Evolutionary conservation across 345 rosid genomes (phyloP).

Genomic region (Angophora floribunda): DNA sequence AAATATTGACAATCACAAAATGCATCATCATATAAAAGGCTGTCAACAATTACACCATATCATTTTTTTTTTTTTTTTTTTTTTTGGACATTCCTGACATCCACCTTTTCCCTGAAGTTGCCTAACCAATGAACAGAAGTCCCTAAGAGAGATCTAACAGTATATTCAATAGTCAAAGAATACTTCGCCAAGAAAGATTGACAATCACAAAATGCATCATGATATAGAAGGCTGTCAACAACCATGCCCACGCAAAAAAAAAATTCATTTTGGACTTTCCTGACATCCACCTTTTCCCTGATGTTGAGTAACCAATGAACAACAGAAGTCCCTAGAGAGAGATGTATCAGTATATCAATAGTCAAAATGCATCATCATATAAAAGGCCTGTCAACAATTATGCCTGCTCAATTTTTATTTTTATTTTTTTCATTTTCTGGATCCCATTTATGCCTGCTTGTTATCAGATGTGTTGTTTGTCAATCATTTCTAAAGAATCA

Average conservation of each 20-base stretch:
- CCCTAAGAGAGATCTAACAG: constrained; percentile 17
- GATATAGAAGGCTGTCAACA: background rate
- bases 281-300: constrained; percentile 24
- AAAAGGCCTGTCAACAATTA: background rate
- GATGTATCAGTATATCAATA: background rate
- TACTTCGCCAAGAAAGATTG: too few relatives aligned
- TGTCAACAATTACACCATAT: background rate
- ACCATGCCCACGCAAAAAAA: background rate
- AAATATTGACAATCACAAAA: background rate
- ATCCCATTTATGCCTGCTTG: background rate
- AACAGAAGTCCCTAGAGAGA: constrained; percentile 26
- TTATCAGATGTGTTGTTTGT: background rate
- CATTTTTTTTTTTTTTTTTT: background rate
- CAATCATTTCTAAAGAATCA: background rate
- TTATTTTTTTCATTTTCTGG: background rate
- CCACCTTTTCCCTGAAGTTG: constrained; percentile 29
- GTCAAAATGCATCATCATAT: background rate
- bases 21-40: background rate
- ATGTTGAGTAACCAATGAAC: constrained; percentile 24
- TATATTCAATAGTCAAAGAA: background rate
- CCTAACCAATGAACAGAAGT: constrained; percentile 24
- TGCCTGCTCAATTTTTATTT: background rate
- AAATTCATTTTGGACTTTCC: too few relatives aligned
- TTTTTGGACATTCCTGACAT: constrained; percentile 12
- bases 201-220: background rate